These are phyloP conservation scores for Phytophthora sp. DNA, from an alignment of 352 stramenopile species.

Conservation along the genomic window DNA sequence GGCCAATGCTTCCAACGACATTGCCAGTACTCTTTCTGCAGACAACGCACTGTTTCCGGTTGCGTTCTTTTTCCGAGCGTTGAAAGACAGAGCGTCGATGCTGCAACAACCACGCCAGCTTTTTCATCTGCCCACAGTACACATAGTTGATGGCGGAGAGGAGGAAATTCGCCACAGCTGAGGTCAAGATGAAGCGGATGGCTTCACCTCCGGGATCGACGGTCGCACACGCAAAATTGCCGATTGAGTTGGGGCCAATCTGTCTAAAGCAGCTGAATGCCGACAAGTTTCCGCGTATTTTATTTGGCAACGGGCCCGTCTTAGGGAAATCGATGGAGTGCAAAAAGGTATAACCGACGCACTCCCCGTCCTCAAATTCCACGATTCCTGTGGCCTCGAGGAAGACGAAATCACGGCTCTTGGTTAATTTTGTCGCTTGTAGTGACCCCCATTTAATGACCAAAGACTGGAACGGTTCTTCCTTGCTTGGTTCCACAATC, in stretches of 20 bases:
- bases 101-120: constrained; percentile 50
- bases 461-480: constrained; percentile 35
- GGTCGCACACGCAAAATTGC: constrained; percentile 37
- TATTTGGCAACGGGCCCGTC: constrained; percentile 30
- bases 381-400: constrained; percentile 13
- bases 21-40: constrained; percentile 34
- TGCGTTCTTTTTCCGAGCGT: background rate
- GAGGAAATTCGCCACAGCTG: constrained; percentile 34
- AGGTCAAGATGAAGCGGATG: constrained; percentile 32
- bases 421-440: constrained; percentile 6
- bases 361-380: constrained; percentile 7
- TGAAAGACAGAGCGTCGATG: constrained; percentile 11
- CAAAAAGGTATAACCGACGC: constrained; percentile 8
- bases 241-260: constrained; percentile 35
- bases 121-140: constrained; percentile 60
- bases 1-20: constrained; percentile 27
- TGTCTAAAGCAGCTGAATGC: constrained; percentile 49
- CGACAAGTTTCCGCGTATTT: constrained; percentile 45
- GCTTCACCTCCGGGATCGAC: constrained; percentile 34
- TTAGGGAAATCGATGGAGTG: constrained; percentile 46
- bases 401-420: constrained; percentile 9
- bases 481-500: constrained; percentile 27
- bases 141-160: constrained; percentile 41
- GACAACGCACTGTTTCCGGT: constrained; percentile 21
- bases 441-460: constrained; percentile 40